phyloP scores from a whole-genome alignment of 345 rosid genomes.

The Aquilaria malaccensis region DNA sequence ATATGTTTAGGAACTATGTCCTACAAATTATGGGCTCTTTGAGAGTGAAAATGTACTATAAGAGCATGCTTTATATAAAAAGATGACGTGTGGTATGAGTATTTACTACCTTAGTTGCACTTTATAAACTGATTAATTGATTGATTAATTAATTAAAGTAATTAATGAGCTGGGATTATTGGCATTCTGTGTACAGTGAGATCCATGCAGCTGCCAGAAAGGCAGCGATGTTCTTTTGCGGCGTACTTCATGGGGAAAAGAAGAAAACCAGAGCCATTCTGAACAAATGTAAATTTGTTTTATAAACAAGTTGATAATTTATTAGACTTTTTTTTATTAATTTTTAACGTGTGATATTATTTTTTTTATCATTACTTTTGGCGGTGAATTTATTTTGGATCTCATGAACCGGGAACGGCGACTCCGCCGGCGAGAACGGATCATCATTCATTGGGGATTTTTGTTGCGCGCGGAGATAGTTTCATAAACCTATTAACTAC shows the following conservation, averaged over 20 bases:
- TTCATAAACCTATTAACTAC: no score
- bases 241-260: conserved; percentile 41
- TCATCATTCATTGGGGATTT: conserved; percentile 14
- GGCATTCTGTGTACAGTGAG: conserved; percentile 11
- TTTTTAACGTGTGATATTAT: no score
- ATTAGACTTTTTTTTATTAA: conserved; percentile 7
- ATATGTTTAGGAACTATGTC: no score
- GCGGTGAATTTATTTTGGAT: not conserved
- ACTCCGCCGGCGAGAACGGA: conserved; percentile 29
- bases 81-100: no score
- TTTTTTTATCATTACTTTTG: not conserved
- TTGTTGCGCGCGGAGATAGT: no score
- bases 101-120: no score
- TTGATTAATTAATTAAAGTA: no score
- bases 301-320: conserved; percentile 13
- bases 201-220: conserved; percentile 13
- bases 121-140: no score
- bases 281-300: conserved; percentile 2
- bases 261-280: not conserved
- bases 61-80: no score
- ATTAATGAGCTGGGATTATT: not conserved
- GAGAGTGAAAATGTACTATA: no score
- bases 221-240: conserved; percentile 26
- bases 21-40: no score
- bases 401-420: conserved; percentile 11